Evolutionary conservation across 1,284 basidiomycete species (phyloP).

Genomic region (Austroboletus rostrupii): DNA sequence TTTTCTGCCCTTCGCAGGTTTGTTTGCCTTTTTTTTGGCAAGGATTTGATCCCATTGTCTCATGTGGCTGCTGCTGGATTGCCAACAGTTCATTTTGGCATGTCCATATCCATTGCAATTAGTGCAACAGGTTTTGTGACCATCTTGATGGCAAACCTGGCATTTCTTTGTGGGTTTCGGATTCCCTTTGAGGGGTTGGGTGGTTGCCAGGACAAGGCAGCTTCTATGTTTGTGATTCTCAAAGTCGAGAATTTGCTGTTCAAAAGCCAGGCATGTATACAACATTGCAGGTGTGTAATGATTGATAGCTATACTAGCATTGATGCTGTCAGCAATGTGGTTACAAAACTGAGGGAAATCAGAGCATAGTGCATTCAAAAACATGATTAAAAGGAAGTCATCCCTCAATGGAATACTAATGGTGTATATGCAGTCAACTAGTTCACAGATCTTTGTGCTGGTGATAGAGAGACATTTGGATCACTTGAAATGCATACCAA

Average conservation of each 20-base stretch:
- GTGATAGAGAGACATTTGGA: neutral
- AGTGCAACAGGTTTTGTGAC: neutral
- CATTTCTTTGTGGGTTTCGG: neutral
- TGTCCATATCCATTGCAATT: neutral
- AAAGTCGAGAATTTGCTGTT: neutral
- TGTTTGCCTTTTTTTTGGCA: neutral
- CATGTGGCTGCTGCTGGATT: neutral
- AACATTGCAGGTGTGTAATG: neutral
- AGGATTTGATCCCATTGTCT: neutral
- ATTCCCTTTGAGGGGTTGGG: neutral
- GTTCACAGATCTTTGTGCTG: neutral
- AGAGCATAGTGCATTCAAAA: neutral
- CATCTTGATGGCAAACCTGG: neutral
- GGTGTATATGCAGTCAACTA: neutral
- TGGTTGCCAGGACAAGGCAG: neutral
- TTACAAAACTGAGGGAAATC: neutral
- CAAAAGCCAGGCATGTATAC: neutral
- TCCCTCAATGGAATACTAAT: neutral
- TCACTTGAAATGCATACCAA: neutral
- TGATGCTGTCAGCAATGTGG: no score
- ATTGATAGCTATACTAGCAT: neutral
- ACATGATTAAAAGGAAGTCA: neutral
- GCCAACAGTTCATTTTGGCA: neutral
- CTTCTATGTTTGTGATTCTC: neutral
- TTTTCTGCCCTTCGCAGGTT: neutral